phyloP scores from a whole-genome alignment of 345 rosid species.

The Microcos paniculata region DNA sequence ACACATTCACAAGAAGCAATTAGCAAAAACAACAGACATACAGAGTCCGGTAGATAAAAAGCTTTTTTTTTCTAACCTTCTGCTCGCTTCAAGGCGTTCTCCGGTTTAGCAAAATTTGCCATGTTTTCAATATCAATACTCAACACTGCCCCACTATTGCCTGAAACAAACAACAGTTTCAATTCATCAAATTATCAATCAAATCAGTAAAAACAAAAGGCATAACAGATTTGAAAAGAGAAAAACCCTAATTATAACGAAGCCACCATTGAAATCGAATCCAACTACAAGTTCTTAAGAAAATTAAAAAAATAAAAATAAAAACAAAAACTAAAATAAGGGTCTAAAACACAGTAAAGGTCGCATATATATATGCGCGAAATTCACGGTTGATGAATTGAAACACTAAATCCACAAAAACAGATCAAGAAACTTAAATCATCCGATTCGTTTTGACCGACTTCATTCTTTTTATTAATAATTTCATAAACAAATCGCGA shows the following conservation, averaged over 20 bases:
- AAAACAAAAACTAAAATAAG: background rate
- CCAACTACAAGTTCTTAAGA: background rate
- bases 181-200: slow-evolving; percentile 6
- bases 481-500: background rate
- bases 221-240: background rate
- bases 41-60: background rate
- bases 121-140: slow-evolving; percentile 37
- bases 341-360: background rate
- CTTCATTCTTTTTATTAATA: background rate
- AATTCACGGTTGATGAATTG: background rate
- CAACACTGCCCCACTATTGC: background rate
- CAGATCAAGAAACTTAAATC: background rate
- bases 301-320: background rate
- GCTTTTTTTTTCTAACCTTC: slow-evolving; percentile 52
- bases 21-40: background rate
- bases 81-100: slow-evolving; percentile 90
- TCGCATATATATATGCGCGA: no score
- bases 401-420: background rate
- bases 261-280: background rate
- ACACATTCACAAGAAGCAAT: background rate
- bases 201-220: slow-evolving; percentile 5
- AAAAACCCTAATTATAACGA: background rate
- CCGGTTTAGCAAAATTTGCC: slow-evolving; percentile 80
- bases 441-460: background rate
- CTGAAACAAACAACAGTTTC: background rate